phyloP scores from a whole-genome alignment of 2,329 filamentous ascomycete species.

The Chaetomium globosum region DNA sequence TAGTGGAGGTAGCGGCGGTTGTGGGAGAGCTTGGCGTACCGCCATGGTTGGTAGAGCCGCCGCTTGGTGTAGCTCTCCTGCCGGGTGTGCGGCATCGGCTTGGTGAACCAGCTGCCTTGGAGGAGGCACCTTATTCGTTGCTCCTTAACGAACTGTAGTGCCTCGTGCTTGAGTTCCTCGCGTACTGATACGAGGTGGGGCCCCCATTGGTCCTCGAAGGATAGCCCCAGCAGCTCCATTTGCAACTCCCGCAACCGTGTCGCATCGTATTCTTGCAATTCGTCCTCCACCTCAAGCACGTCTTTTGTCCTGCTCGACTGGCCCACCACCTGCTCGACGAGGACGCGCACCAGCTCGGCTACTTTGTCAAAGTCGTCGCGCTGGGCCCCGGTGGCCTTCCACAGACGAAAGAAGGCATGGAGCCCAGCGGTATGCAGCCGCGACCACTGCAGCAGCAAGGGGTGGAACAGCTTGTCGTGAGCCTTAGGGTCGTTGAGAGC shows the following conservation, averaged over 20 bases:
- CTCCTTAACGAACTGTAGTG: slow-evolving; percentile 94
- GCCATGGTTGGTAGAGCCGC: slow-evolving; percentile 62
- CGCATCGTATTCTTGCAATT: slow-evolving; percentile 82
- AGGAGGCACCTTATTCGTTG: slow-evolving; percentile 89
- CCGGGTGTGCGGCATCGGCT: slow-evolving; percentile 46
- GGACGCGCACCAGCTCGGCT: slow-evolving; percentile 83
- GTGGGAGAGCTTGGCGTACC: slow-evolving; percentile 85
- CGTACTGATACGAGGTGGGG: slow-evolving; percentile 86
- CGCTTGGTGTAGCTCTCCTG: slow-evolving; percentile 48
- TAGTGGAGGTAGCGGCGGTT: slow-evolving; percentile 91
- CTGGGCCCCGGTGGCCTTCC: slow-evolving; percentile 86
- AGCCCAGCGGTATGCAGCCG: slow-evolving; percentile 82
- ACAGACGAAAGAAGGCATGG: slow-evolving; percentile 85
- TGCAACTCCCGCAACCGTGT: slow-evolving; percentile 78
- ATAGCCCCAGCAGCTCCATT: slow-evolving; percentile 87
- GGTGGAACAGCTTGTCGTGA: slow-evolving; percentile 83
- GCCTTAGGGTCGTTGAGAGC: slow-evolving; percentile 73
- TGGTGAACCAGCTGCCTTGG: slow-evolving; percentile 83
- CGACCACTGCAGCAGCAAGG: slow-evolving; percentile 90
- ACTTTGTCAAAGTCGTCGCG: slow-evolving; percentile 92
- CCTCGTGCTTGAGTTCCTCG: slow-evolving; percentile 87
- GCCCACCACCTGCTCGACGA: slow-evolving; percentile 87
- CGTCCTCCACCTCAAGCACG: slow-evolving; percentile 84
- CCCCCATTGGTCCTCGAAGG: slow-evolving; percentile 94
- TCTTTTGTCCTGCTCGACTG: slow-evolving; percentile 80